Percentiles rank a stretch among this genome's conserved stretches.
These are phyloP conservation scores for Microsporum ferrugineum DNA, from an alignment of 2,329 filamentous ascomycete species.

Conservation along the genomic window DNA sequence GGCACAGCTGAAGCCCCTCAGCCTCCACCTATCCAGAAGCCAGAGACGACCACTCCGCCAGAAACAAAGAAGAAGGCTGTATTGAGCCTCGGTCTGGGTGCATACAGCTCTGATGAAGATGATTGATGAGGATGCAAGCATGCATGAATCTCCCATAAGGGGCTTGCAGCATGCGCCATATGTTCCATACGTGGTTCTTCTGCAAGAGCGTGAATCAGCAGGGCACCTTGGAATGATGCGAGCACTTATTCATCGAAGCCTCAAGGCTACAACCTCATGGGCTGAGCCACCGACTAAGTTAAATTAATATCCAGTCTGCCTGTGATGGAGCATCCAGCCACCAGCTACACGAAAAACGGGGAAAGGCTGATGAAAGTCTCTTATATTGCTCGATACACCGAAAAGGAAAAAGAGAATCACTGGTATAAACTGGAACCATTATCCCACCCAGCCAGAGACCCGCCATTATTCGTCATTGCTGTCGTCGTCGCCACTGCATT, in stretches of 20 bases:
- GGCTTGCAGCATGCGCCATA: not conserved
- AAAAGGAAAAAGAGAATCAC: not conserved
- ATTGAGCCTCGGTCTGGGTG: conserved; percentile 26
- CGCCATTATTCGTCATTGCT: not conserved
- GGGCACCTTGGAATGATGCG: not conserved
- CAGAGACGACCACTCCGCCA: conserved; percentile 2
- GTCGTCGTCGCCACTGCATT: not conserved
- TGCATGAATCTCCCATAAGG: not conserved
- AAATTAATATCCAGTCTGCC: not conserved
- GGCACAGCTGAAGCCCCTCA: not conserved
- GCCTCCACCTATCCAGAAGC: not conserved
- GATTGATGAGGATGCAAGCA: conserved; percentile 3
- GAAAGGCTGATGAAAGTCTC: not conserved
- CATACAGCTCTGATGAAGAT: conserved; percentile 33
- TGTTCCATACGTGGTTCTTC: not conserved
- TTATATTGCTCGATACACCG: not conserved
- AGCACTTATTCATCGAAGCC: not conserved
- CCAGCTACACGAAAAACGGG: not conserved
- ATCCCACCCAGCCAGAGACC: not conserved
- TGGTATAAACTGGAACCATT: not conserved
- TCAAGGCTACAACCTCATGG: not conserved
- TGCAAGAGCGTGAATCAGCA: not conserved
- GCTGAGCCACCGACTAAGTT: not conserved
- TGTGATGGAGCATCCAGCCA: not conserved
- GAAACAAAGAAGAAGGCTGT: conserved; percentile 16